phyloP scores from a whole-genome alignment of 176 grass and related monocot genomes.

The Rhipidocladum racemiflorum region DNA sequence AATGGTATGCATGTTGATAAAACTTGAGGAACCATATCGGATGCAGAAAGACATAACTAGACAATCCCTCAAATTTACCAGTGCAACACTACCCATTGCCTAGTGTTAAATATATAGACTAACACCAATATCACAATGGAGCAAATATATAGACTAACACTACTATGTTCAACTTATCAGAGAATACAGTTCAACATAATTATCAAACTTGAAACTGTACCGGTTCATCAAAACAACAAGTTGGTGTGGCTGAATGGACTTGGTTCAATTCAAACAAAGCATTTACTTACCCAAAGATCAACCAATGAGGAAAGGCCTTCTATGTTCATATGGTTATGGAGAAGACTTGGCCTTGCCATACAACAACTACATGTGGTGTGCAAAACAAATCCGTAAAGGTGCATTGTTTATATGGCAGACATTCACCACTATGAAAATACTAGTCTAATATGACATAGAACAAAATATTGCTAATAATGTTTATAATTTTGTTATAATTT shows the following conservation, averaged over 20 bases:
- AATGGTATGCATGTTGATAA: too few species aligned
- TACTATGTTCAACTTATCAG: background rate
- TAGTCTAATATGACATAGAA: background rate
- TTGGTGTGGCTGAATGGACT: background rate
- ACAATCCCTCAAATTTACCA: too few species aligned
- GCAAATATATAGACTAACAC: background rate
- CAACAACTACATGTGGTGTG: background rate
- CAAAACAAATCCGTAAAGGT: background rate
- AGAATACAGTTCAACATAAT: background rate
- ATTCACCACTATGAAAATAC: background rate
- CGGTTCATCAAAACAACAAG: background rate
- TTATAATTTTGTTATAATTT: too few species aligned
- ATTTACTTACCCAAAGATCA: constrained; percentile 8
- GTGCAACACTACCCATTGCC: too few species aligned
- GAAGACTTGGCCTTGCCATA: background rate
- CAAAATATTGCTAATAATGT: background rate
- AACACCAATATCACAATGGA: background rate
- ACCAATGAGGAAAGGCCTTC: background rate
- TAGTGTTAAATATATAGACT: too few species aligned
- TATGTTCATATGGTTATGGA: constrained; percentile 3
- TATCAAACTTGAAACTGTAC: background rate
- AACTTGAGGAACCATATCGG: too few species aligned
- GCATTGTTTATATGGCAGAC: background rate
- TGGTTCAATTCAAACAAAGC: background rate
- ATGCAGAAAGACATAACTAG: too few species aligned